phyloP scores from a whole-genome alignment of 768 basidiomycete genomes.

The Leccinum aurantiacum region DNA sequence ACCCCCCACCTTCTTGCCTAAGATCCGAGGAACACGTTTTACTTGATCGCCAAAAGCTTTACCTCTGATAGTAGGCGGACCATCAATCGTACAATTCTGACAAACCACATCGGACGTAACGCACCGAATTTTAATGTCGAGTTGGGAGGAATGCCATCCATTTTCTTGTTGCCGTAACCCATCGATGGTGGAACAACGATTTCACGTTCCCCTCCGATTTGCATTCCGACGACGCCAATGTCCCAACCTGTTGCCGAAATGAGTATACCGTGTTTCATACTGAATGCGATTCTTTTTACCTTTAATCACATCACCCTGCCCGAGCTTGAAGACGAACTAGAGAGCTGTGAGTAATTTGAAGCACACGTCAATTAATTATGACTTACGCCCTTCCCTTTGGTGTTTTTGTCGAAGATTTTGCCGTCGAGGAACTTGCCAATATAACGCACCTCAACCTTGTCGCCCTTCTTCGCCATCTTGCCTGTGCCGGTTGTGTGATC shows the following conservation, averaged over 20 bases:
- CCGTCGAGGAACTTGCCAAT: conserved; percentile 85
- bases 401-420: conserved; percentile 77
- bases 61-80: conserved; percentile 48
- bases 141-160: conserved; percentile 66
- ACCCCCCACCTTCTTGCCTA: conserved; percentile 7
- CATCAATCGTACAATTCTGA: conserved; percentile 13
- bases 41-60: conserved; percentile 70
- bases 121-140: conserved; percentile 81
- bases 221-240: conserved; percentile 89
- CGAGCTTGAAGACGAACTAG: conserved; percentile 77
- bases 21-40: conserved; percentile 27
- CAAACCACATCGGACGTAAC: conserved; percentile 26
- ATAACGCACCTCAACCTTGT: conserved; percentile 83
- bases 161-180: conserved; percentile 69
- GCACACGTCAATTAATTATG: conserved; percentile 4
- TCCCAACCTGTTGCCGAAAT: conserved; percentile 69
- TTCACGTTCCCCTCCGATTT: conserved; percentile 82
- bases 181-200: conserved; percentile 71
- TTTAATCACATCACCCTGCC: conserved; percentile 90
- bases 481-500: conserved; percentile 83
- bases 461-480: conserved; percentile 83
- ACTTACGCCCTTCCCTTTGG: conserved; percentile 82
- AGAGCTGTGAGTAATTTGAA: conserved; percentile 1
- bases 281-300: conserved; percentile 40
- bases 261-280: conserved; percentile 1